These are phyloP conservation scores for Fusarium foetens DNA, from an alignment of 2,329 filamentous ascomycete species.

Conservation along the genomic window DNA sequence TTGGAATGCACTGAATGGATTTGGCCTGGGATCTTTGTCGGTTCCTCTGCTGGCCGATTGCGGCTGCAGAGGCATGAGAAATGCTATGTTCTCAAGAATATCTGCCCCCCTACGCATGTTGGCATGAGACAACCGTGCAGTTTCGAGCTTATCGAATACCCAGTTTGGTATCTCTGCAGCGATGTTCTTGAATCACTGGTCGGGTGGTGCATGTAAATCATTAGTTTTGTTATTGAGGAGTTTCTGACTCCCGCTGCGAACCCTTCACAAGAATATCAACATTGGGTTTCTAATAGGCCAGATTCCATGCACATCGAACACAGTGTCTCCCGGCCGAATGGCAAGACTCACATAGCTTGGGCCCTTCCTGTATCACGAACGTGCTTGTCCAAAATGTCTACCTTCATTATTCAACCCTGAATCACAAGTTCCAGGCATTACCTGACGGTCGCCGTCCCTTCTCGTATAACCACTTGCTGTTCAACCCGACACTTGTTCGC, in stretches of 20 bases:
- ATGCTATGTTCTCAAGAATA: neutral
- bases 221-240: conserved; percentile 17
- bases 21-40: neutral
- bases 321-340: neutral
- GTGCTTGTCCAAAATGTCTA: conserved; percentile 8
- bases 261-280: conserved; percentile 5
- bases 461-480: conserved; percentile 96
- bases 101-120: neutral
- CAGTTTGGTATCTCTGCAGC: neutral
- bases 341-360: conserved; percentile 4
- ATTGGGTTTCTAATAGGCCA: neutral
- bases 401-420: neutral
- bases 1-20: neutral
- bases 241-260: neutral
- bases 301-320: neutral
- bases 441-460: conserved; percentile 71
- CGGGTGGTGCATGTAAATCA: neutral
- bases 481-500: conserved; percentile 79
- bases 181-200: neutral
- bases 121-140: neutral
- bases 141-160: neutral
- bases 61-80: neutral
- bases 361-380: conserved; percentile 14
- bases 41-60: neutral
- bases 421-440: conserved; percentile 53